A percentile compares a stretch with the other conserved stretches of the same genome.
Evolutionary conservation across 805 yeast genomes (phyloP).

Genomic region (Metschnikowia continentalis): DNA sequence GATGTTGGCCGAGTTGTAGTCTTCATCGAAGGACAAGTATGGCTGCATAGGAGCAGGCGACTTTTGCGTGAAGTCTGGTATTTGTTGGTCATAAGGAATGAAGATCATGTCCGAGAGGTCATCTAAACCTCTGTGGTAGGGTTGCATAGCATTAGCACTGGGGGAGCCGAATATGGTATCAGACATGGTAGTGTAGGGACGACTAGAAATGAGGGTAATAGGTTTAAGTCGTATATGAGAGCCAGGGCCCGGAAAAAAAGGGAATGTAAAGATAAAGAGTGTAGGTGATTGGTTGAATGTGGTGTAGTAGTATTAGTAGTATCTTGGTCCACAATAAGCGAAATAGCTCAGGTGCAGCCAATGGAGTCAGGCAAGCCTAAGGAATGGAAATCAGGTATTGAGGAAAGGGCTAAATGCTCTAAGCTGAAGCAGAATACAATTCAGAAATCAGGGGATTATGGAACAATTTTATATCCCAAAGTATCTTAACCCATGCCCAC

Average conservation of each 20-base stretch:
- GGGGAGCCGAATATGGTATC: not conserved
- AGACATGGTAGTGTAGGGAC: not conserved
- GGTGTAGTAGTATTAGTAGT: not conserved
- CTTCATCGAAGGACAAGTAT: not conserved
- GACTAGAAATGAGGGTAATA: no score
- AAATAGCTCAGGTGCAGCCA: not conserved
- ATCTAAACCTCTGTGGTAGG: not conserved
- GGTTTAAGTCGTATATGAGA: not conserved
- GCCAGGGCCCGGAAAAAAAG: not conserved
- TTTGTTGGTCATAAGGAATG: constrained; percentile 1
- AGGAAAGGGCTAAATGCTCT: not conserved
- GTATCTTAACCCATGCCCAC: not conserved
- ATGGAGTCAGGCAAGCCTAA: not conserved
- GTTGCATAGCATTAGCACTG: not conserved
- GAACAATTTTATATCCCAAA: not conserved
- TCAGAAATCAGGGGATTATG: not conserved
- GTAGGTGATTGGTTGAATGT: not conserved
- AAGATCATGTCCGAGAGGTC: not conserved
- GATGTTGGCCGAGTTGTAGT: constrained; percentile 1
- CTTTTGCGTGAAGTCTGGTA: not conserved
- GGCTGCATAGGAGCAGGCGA: not conserved
- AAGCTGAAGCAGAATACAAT: not conserved
- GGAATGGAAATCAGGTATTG: not conserved
- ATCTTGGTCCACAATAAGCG: not conserved
- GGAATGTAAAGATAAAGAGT: not conserved